Evolutionary conservation across 176 grass and related monocot species (phyloP).

Genomic region (Carex littledalei): DNA sequence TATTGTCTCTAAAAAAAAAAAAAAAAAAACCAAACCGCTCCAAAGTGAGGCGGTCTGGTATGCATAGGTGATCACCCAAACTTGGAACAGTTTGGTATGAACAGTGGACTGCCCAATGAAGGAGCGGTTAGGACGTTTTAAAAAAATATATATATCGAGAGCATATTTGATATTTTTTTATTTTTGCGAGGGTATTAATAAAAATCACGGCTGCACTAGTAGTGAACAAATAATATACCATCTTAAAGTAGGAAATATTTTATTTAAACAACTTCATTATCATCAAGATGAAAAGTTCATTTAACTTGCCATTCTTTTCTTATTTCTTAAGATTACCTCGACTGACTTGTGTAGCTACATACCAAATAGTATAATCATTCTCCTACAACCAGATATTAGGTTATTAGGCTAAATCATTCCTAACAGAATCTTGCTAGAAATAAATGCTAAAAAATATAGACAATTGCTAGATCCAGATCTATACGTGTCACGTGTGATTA

Average conservation of each 20-base stretch:
- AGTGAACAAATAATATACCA: background rate
- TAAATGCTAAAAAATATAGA: background rate
- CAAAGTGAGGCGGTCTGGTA: no score
- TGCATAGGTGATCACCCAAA: no score
- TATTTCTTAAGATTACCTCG: background rate
- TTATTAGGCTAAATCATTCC: background rate
- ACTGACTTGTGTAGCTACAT: no score
- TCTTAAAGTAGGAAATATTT: background rate
- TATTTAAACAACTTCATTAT: background rate
- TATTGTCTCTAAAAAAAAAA: no score
- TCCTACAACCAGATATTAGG: background rate
- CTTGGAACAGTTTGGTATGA: no score
- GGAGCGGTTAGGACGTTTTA: no score
- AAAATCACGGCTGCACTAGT: background rate
- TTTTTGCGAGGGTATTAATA: no score
- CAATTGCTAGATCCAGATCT: constrained; percentile 3
- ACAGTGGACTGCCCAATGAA: no score
- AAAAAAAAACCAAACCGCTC: no score
- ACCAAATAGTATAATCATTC: background rate
- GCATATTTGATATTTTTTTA: no score
- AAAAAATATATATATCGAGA: no score
- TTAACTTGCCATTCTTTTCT: background rate
- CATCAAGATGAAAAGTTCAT: background rate
- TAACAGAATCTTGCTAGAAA: background rate
- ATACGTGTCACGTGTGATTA: background rate